phyloP scores from a whole-genome alignment of 208 protist genomes.

The Crithidia mellificae region DNA sequence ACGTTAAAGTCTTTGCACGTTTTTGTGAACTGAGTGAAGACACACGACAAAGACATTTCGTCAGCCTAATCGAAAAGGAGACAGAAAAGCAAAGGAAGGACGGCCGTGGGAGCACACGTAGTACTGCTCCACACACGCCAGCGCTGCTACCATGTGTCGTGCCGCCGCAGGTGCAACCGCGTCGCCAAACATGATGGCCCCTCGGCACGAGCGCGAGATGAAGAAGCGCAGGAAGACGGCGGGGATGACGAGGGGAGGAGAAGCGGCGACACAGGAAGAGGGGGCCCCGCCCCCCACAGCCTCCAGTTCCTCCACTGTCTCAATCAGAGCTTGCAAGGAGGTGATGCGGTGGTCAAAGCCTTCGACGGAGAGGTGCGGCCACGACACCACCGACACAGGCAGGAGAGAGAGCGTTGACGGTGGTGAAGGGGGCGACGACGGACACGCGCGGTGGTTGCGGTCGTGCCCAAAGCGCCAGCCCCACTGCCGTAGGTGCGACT shows the following conservation, averaged over 20 bases:
- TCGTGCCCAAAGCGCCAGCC: conserved; percentile 65
- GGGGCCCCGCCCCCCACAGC: conserved; percentile 7
- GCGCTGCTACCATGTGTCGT: conserved; percentile 31
- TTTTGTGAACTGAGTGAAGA: too few relatives aligned
- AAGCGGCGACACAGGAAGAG: background rate
- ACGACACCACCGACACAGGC: conserved; percentile 41
- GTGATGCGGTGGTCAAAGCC: conserved; percentile 39
- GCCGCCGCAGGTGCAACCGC: conserved; percentile 28
- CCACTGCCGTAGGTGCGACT: conserved; percentile 51
- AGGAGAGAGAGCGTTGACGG: background rate
- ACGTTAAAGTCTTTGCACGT: too few relatives aligned
- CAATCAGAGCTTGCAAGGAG: conserved; percentile 40
- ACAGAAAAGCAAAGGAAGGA: conserved; percentile 50
- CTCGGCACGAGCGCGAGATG: conserved; percentile 76
- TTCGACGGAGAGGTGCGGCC: conserved; percentile 59
- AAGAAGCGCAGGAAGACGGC: conserved; percentile 69
- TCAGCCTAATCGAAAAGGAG: conserved; percentile 8
- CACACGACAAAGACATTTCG: background rate
- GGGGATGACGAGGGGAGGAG: conserved; percentile 33
- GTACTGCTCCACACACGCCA: conserved; percentile 49
- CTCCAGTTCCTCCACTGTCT: conserved; percentile 64
- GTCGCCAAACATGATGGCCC: conserved; percentile 83
- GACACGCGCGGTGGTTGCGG: background rate
- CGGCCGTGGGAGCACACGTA: conserved; percentile 78
- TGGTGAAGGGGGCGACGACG: background rate